Percentiles rank a stretch among this genome's conserved stretches.
These are phyloP conservation scores for Herpotrichia juniperi DNA, from an alignment of 2,329 filamentous ascomycete genomes.

Conservation along the genomic window DNA sequence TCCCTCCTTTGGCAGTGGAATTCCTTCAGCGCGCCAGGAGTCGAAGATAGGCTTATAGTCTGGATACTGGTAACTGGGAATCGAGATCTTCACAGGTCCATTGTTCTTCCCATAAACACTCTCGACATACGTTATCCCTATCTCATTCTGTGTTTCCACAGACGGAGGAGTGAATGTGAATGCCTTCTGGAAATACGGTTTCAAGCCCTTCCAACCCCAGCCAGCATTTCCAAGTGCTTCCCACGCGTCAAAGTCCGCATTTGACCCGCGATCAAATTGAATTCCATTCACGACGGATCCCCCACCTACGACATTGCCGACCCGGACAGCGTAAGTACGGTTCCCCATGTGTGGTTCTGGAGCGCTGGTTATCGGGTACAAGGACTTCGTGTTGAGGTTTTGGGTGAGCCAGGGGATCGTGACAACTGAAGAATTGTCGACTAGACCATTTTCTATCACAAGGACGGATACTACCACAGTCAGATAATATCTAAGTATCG, in stretches of 20 bases:
- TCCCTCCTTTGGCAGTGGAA: constrained; percentile 21
- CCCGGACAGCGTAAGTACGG: constrained; percentile 13
- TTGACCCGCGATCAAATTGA: constrained; percentile 36
- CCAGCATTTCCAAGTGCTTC: constrained; percentile 61
- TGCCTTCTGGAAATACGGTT: constrained; percentile 40
- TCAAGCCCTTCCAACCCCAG: constrained; percentile 61
- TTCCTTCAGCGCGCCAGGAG: constrained; percentile 9
- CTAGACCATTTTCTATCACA: constrained; percentile 24
- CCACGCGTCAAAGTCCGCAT: constrained; percentile 58
- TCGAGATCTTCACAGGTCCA: constrained; percentile 21
- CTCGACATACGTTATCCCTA: constrained; percentile 32
- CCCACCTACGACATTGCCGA: constrained; percentile 38
- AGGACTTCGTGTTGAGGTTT: constrained; percentile 22
- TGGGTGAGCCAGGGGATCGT: constrained; percentile 14
- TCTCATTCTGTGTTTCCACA: constrained; percentile 13
- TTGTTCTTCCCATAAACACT: constrained; percentile 9
- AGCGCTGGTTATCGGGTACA: constrained; percentile 32
- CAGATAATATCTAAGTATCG: neutral
- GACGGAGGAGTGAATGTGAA: constrained; percentile 22
- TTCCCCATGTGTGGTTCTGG: constrained; percentile 17
- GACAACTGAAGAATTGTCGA: constrained; percentile 7
- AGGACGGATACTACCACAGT: constrained; percentile 13
- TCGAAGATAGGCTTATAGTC: constrained; percentile 14
- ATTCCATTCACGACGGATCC: constrained; percentile 44
- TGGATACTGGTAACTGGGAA: constrained; percentile 31